Conservation (phyloP, 2,329 filamentous ascomycete species). For the Bimuria novae-zelandiae region DNA sequence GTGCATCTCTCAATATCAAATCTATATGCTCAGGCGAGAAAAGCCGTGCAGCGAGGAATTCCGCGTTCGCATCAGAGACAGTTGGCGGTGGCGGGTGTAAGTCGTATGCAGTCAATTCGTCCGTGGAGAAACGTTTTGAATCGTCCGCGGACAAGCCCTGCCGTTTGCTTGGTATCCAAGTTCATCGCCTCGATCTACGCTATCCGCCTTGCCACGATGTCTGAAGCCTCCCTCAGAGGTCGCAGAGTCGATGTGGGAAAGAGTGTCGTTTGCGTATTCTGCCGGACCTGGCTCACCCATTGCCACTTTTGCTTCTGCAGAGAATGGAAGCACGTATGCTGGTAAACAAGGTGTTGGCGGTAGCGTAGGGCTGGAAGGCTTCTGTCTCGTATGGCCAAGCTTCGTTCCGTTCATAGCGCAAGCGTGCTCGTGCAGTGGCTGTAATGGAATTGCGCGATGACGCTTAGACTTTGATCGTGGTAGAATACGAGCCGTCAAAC, state of each 20-base stretch:
- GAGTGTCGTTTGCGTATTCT: neutral
- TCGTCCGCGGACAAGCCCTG: conserved; percentile 3
- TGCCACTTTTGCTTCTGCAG: neutral
- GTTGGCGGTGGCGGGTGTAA: conserved; percentile 30
- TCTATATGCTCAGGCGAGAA: conserved; percentile 68
- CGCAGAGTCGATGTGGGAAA: conserved; percentile 5
- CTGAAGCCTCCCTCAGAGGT: neutral
- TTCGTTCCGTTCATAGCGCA: conserved; percentile 3
- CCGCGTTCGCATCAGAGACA: conserved; percentile 39
- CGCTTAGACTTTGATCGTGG: neutral
- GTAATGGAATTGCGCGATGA: conserved; percentile 1
- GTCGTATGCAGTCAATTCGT: conserved; percentile 26
- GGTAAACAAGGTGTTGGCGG: conserved; percentile 12
- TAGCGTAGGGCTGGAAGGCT: conserved; percentile 20
- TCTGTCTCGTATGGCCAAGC: conserved; percentile 9
- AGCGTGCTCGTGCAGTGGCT: neutral
- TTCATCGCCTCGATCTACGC: neutral
- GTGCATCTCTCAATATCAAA: conserved; percentile 65
- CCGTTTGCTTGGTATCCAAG: neutral
- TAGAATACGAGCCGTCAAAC: neutral
- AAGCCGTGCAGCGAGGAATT: conserved; percentile 64
- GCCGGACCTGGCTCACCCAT: conserved; percentile 2
- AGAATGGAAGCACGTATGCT: conserved; percentile 11
- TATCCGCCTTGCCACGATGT: neutral
- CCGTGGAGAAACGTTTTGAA: conserved; percentile 18